phyloP scores from a whole-genome alignment of 148 eudicot genomes.

The Diospyros lotus region DNA sequence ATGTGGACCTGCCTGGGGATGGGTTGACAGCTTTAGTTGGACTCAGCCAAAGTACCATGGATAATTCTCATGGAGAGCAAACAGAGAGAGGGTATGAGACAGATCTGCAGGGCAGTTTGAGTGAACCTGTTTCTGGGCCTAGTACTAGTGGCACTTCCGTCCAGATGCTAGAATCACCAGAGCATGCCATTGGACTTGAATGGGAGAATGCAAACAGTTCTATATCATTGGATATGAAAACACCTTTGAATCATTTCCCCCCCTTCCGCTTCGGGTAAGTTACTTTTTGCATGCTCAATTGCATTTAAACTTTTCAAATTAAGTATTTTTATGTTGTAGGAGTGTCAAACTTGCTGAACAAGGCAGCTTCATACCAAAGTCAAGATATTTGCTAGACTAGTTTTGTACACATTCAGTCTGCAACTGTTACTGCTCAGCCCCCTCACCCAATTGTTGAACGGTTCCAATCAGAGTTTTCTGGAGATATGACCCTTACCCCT shows the following conservation, averaged over 20 bases:
- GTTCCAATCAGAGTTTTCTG: background rate
- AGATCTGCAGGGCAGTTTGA: conserved; percentile 40
- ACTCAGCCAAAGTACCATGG: conserved; percentile 66
- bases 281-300: conserved; percentile 15
- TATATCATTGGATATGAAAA: conserved; percentile 86
- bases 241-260: conserved; percentile 96
- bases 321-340: background rate
- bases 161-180: conserved; percentile 66
- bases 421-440: background rate
- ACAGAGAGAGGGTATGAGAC: conserved; percentile 50
- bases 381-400: background rate
- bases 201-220: conserved; percentile 82
- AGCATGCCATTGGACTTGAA: conserved; percentile 48
- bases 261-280: conserved; percentile 97
- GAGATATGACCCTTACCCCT: background rate
- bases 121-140: conserved; percentile 56
- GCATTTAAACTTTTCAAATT: background rate
- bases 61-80: conserved; percentile 46
- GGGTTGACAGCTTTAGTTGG: conserved; percentile 98
- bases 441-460: background rate
- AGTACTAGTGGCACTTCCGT: conserved; percentile 39
- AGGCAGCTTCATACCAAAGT: background rate
- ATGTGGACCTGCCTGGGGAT: conserved; percentile 71
- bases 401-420: background rate
- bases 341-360: background rate